phyloP scores from a whole-genome alignment of 257 asterid genomes.

The Gentiana macrophylla region DNA sequence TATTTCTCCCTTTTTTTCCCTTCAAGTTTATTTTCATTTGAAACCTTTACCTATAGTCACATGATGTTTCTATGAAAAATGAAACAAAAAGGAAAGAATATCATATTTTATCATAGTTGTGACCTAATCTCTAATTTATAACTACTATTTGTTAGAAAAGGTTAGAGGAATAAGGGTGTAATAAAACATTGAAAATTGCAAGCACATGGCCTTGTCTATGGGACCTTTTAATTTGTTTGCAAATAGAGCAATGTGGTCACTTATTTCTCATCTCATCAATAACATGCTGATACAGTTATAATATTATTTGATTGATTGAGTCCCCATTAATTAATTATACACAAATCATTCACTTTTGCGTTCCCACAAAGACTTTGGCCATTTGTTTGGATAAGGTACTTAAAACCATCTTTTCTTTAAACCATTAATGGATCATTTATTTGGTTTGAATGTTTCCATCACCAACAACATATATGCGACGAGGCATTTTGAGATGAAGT shows the following conservation, averaged over 20 bases:
- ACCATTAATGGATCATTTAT: background rate
- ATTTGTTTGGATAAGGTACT: background rate
- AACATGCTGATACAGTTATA: slow-evolving; percentile 11
- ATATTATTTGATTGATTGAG: background rate
- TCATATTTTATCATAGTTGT: too few species aligned
- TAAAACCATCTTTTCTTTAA: background rate
- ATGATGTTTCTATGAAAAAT: too few species aligned
- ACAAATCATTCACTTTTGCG: too few species aligned
- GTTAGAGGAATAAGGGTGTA: too few species aligned
- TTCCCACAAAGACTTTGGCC: too few species aligned
- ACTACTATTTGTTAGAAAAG: too few species aligned
- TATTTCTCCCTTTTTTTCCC: too few species aligned
- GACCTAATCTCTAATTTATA: too few species aligned
- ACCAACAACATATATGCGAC: background rate
- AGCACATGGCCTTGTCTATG: slow-evolving; percentile 14
- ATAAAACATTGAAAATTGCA: slow-evolving; percentile 1
- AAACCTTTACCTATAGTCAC: too few species aligned
- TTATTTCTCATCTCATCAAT: slow-evolving; percentile 5
- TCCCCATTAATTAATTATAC: background rate
- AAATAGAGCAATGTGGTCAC: background rate
- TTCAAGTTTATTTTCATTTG: too few species aligned
- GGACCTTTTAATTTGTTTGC: background rate
- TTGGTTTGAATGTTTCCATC: slow-evolving; percentile 12
- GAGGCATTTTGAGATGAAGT: background rate
- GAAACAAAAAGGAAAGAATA: too few species aligned